phyloP scores from a whole-genome alignment of 1,284 basidiomycete genomes.

The Tilletia caries region DNA sequence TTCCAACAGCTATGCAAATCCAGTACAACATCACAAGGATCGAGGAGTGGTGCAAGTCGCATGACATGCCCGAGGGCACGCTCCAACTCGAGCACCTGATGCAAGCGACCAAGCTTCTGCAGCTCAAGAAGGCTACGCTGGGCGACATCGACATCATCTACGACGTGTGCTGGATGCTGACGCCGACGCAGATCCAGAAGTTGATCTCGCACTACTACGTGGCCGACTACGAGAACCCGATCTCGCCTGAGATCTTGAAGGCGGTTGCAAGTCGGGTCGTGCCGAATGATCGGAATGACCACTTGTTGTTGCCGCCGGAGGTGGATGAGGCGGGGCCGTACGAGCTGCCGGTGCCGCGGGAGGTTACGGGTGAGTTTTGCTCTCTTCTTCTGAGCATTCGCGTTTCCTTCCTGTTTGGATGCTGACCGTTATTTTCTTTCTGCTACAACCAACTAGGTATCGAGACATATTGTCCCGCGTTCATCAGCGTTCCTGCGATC shows the following conservation, averaged over 20 bases:
- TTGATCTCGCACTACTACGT: slow-evolving; percentile 98
- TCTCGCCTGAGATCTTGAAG: slow-evolving; percentile 54
- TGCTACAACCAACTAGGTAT: slow-evolving; percentile 27
- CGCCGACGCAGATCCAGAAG: slow-evolving; percentile 97
- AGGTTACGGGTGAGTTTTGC: slow-evolving; percentile 41
- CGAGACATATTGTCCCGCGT: slow-evolving; percentile 53
- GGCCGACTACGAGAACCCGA: slow-evolving; percentile 78
- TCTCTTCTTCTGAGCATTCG: background rate
- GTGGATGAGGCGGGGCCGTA: slow-evolving; percentile 53
- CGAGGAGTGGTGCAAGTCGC: slow-evolving; percentile 68
- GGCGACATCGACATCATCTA: slow-evolving; percentile 92
- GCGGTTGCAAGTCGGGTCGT: slow-evolving; percentile 51
- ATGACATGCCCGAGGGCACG: slow-evolving; percentile 96
- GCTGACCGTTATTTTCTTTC: slow-evolving; percentile 10
- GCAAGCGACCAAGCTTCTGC: slow-evolving; percentile 97
- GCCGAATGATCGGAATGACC: slow-evolving; percentile 53
- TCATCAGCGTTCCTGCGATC: slow-evolving; percentile 48
- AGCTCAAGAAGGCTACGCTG: slow-evolving; percentile 83
- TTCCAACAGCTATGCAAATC: slow-evolving; percentile 83
- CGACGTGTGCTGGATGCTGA: slow-evolving; percentile 98
- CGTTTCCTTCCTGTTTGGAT: background rate
- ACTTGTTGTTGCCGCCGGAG: slow-evolving; percentile 51
- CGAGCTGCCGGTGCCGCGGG: slow-evolving; percentile 49
- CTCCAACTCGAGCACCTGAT: slow-evolving; percentile 97
- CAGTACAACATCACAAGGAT: slow-evolving; percentile 80